Conservation (phyloP, 139 green algal species). For the Haematococcus lacustris region DNA sequence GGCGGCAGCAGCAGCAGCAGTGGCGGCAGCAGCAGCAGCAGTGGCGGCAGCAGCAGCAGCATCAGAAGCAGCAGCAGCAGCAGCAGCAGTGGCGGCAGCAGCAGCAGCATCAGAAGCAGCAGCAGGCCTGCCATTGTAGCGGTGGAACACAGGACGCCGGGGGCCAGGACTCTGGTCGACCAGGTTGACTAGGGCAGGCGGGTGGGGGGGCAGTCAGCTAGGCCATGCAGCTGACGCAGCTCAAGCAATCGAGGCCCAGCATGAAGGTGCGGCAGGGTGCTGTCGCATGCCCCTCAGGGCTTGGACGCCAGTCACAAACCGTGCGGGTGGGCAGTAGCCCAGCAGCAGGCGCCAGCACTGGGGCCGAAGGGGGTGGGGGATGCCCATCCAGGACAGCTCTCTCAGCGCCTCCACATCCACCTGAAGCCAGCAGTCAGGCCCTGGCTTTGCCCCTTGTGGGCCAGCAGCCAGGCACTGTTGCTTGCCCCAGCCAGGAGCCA, state of each 20-base stretch:
- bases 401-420: constrained; percentile 77
- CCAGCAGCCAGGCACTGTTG: not conserved
- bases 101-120: too few relatives aligned
- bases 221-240: not conserved
- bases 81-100: too few relatives aligned
- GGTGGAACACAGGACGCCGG: not conserved
- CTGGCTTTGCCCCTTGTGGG: not conserved
- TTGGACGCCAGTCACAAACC: constrained; percentile 12
- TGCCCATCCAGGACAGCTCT: constrained; percentile 86
- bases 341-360: constrained; percentile 84
- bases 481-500: not conserved
- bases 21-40: not conserved
- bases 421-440: constrained; percentile 18
- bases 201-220: not conserved
- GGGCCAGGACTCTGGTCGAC: not conserved
- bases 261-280: not conserved
- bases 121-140: too few relatives aligned
- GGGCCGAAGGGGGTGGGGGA: constrained; percentile 73
- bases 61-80: too few relatives aligned
- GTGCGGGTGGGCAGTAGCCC: constrained; percentile 83
- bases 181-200: not conserved
- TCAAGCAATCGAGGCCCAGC: not conserved
- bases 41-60: too few relatives aligned
- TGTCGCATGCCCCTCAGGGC: not conserved
- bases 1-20: not conserved